A percentile compares a stretch with the other conserved stretches of the same genome.
phyloP scores from a whole-genome alignment of 345 rosid genomes.

The Firmiana major region DNA sequence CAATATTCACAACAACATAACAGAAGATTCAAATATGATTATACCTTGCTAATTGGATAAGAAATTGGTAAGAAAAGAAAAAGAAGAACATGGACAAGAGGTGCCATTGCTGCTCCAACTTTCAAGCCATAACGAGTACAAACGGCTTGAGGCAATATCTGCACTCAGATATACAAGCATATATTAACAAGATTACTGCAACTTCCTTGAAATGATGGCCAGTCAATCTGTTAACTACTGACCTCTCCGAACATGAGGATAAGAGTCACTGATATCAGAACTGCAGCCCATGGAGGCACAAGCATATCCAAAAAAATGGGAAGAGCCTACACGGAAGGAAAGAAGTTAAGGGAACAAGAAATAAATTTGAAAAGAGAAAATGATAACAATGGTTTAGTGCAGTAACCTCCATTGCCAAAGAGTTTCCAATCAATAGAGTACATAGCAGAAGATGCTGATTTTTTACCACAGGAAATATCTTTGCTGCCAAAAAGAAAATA shows the following conservation, averaged over 20 bases:
- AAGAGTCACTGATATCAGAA: slow-evolving; percentile 75
- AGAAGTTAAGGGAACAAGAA: neutral
- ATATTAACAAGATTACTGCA: slow-evolving; percentile 3
- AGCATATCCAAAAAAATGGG: slow-evolving; percentile 87
- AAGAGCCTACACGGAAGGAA: slow-evolving; percentile 46
- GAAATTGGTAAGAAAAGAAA: slow-evolving; percentile 71
- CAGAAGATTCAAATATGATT: neutral
- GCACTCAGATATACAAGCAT: slow-evolving; percentile 14
- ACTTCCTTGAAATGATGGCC: neutral
- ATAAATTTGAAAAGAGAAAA: neutral
- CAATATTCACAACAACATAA: neutral
- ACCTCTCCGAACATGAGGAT: slow-evolving; percentile 92
- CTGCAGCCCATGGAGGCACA: slow-evolving; percentile 79
- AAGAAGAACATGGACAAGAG: slow-evolving; percentile 73
- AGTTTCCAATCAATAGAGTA: slow-evolving; percentile 87
- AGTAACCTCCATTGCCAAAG: slow-evolving; percentile 91
- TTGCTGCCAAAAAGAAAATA: slow-evolving; percentile 43
- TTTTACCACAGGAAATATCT: slow-evolving; percentile 87
- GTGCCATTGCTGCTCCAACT: slow-evolving; percentile 86
- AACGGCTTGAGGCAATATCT: slow-evolving; percentile 93
- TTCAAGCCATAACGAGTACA: slow-evolving; percentile 91
- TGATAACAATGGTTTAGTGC: neutral
- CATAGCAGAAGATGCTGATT: slow-evolving; percentile 92
- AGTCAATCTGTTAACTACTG: neutral
- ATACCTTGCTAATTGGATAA: slow-evolving; percentile 94